phyloP scores from a whole-genome alignment of 306 rosid species.

The Corylus avellana region DNA sequence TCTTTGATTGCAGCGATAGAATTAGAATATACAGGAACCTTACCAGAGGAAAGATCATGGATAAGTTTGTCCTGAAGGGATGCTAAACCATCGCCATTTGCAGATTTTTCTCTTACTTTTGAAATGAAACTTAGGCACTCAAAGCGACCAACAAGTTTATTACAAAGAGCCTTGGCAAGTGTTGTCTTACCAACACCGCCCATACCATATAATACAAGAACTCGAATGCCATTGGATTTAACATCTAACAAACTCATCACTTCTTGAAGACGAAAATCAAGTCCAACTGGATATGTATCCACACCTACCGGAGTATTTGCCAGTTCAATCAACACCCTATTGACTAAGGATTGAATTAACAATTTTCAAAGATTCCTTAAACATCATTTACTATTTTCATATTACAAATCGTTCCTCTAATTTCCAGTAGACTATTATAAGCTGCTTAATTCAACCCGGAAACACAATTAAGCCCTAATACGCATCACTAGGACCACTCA shows the following conservation, averaged over 20 bases:
- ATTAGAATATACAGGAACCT: slow-evolving; percentile 8
- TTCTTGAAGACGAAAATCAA: slow-evolving; percentile 41
- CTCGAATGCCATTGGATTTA: slow-evolving; percentile 36
- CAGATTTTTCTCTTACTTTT: slow-evolving; percentile 38
- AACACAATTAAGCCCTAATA: too few relatives aligned
- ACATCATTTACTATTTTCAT: neutral
- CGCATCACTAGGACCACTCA: neutral
- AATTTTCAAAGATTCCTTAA: neutral
- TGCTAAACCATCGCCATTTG: slow-evolving; percentile 26
- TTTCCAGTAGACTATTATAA: neutral
- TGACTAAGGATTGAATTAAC: slow-evolving; percentile 26
- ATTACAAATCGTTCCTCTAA: neutral
- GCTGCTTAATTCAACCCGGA: neutral
- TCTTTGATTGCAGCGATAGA: slow-evolving; percentile 26
- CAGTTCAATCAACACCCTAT: slow-evolving; percentile 35
- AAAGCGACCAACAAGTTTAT: slow-evolving; percentile 38
- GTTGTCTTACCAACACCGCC: slow-evolving; percentile 70
- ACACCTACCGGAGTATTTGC: slow-evolving; percentile 45
- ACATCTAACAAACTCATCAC: slow-evolving; percentile 28
- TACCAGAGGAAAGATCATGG: slow-evolving; percentile 16
- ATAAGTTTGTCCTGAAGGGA: slow-evolving; percentile 35
- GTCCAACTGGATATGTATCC: slow-evolving; percentile 45
- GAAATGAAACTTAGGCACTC: slow-evolving; percentile 40
- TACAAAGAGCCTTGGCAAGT: slow-evolving; percentile 52
- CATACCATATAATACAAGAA: slow-evolving; percentile 51